These are phyloP conservation scores for Limtongia smithiae DNA, from an alignment of 805 yeast genomes.

Conservation along the genomic window DNA sequence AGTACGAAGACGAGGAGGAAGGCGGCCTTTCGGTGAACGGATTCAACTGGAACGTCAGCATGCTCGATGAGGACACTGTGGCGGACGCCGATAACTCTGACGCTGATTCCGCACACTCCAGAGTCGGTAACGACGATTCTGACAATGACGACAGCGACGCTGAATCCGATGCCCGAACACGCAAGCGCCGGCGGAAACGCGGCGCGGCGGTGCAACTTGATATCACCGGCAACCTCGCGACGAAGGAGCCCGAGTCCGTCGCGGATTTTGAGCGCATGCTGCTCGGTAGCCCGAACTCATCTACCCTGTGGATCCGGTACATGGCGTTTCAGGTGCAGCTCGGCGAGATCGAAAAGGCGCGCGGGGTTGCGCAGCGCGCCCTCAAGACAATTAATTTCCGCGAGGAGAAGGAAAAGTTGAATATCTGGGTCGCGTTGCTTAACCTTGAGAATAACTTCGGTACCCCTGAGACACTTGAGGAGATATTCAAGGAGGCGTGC, in stretches of 20 bases:
- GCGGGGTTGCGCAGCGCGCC: constrained; percentile 91
- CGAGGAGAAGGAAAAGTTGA: constrained; percentile 88
- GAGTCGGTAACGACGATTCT: constrained; percentile 30
- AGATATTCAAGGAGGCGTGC: constrained; percentile 74
- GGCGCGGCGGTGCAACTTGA: constrained; percentile 54
- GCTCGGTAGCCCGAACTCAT: constrained; percentile 89
- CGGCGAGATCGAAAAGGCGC: constrained; percentile 90
- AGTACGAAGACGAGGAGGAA: constrained; percentile 23
- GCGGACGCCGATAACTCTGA: constrained; percentile 51
- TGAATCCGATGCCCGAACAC: constrained; percentile 38
- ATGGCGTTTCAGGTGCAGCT: constrained; percentile 96
- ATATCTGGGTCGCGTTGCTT: constrained; percentile 92
- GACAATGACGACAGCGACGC: constrained; percentile 32
- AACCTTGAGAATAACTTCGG: constrained; percentile 95
- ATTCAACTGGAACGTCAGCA: constrained; percentile 93
- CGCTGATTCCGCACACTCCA: constrained; percentile 31
- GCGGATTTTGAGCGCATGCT: constrained; percentile 88
- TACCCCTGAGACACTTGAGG: constrained; percentile 72
- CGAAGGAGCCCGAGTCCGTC: constrained; percentile 87
- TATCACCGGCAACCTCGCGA: constrained; percentile 75
- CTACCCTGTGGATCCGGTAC: constrained; percentile 94
- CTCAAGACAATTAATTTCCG: constrained; percentile 83
- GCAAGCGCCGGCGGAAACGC: constrained; percentile 46
- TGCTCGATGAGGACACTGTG: constrained; percentile 60
- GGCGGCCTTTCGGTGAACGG: constrained; percentile 77